These are phyloP conservation scores for Catunica adiposa DNA, from an alignment of 2,329 filamentous ascomycete genomes.

Conservation along the genomic window DNA sequence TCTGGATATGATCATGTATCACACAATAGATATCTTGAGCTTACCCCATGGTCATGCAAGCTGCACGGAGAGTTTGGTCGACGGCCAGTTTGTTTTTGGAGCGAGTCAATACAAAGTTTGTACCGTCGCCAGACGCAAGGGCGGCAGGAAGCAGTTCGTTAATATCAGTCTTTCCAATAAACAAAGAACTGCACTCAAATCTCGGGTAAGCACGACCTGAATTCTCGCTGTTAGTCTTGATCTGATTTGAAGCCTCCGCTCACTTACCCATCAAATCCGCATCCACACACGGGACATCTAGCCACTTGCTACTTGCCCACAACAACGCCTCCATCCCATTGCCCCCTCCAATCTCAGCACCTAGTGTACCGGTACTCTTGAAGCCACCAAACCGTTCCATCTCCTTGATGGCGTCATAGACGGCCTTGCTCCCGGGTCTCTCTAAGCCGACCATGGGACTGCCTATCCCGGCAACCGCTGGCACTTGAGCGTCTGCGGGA, in stretches of 20 bases:
- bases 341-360: conserved; percentile 31
- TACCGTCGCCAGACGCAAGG: conserved; percentile 17
- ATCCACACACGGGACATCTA: conserved; percentile 23
- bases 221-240: neutral
- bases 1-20: neutral
- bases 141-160: conserved; percentile 18
- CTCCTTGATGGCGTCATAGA: conserved; percentile 33
- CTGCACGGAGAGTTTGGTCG: conserved; percentile 13
- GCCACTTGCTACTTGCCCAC: conserved; percentile 23
- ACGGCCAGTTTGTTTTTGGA: conserved; percentile 16
- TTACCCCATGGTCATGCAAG: conserved; percentile 14
- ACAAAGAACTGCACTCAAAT: conserved; percentile 19
- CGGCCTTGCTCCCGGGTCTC: conserved; percentile 18
- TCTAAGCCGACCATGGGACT: conserved; percentile 17
- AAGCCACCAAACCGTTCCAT: conserved; percentile 28
- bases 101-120: conserved; percentile 14
- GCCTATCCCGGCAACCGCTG: conserved; percentile 16
- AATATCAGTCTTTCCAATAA: conserved; percentile 19
- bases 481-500: conserved; percentile 16
- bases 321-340: conserved; percentile 31
- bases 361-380: conserved; percentile 7
- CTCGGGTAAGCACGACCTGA: conserved; percentile 18
- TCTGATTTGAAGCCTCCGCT: neutral
- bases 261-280: conserved; percentile 24
- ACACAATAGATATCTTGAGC: neutral